Evolutionary conservation across 495 filamentous ascomycete species (phyloP).

Genomic region (Parathielavia appendiculata): DNA sequence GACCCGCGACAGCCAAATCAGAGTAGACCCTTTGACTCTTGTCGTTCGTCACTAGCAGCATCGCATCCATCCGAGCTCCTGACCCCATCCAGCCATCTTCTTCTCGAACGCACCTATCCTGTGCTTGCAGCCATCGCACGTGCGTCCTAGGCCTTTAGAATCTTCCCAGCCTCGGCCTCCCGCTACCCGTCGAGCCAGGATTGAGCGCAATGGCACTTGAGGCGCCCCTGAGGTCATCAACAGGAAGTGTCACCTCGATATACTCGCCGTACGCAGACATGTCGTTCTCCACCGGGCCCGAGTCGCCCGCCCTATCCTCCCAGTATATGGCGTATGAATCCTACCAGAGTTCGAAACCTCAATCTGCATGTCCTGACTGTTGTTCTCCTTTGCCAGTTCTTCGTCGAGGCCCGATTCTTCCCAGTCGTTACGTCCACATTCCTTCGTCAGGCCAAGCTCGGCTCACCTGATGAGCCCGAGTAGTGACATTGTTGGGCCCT

Average conservation of each 20-base stretch:
- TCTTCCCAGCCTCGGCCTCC: background rate
- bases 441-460: constrained; percentile 37
- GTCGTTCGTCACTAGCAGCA: constrained; percentile 7
- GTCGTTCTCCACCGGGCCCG: constrained; percentile 50
- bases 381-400: constrained; percentile 26
- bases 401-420: constrained; percentile 38
- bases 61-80: background rate
- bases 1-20: background rate
- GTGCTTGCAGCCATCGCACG: too few species aligned
- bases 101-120: background rate
- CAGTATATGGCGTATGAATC: constrained; percentile 45
- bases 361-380: constrained; percentile 11
- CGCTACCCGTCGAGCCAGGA: constrained; percentile 9
- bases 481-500: constrained; percentile 62
- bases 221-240: constrained; percentile 51
- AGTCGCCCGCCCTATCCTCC: constrained; percentile 45
- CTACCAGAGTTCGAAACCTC: background rate
- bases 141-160: too few species aligned
- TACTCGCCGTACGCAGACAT: constrained; percentile 59
- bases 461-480: constrained; percentile 41
- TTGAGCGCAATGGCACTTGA: constrained; percentile 52
- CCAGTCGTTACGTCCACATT: constrained; percentile 40
- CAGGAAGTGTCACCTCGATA: constrained; percentile 50
- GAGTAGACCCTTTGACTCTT: background rate
- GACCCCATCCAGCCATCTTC: too few species aligned